phyloP scores from a whole-genome alignment of 1,284 basidiomycete genomes.

The Ceratobasidium sp. region DNA sequence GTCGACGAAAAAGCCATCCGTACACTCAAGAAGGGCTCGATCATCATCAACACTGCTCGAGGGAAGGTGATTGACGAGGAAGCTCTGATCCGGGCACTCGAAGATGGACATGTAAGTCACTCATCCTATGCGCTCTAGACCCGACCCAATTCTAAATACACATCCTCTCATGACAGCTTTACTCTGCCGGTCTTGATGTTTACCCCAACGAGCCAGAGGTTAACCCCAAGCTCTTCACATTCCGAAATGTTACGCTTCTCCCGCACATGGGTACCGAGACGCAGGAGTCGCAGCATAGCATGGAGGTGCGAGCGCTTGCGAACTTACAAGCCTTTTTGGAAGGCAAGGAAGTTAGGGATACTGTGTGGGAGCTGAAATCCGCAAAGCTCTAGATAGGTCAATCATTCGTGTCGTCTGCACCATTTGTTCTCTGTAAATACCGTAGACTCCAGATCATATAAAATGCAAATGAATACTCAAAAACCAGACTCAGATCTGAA shows the following conservation, averaged over 20 bases:
- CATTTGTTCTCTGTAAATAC: too few relatives aligned
- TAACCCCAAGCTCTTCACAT: conserved; percentile 80
- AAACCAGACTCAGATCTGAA: too few relatives aligned
- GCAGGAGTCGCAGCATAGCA: conserved; percentile 80
- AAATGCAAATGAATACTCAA: too few relatives aligned
- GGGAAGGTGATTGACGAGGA: conserved; percentile 91
- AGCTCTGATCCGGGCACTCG: conserved; percentile 83
- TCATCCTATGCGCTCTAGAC: conserved; percentile 14
- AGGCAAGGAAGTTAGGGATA: conserved; percentile 69
- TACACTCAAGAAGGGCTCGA: conserved; percentile 79
- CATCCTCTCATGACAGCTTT: conserved; percentile 63
- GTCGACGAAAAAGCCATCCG: conserved; percentile 84
- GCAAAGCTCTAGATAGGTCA: too few relatives aligned
- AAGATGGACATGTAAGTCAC: conserved; percentile 81
- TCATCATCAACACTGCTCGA: conserved; percentile 90
- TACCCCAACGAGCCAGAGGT: conserved; percentile 89
- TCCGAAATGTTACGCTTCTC: conserved; percentile 83
- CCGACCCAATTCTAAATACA: not conserved
- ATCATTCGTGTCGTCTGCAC: too few relatives aligned
- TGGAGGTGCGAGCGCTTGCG: conserved; percentile 80
- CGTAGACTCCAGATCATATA: too few relatives aligned
- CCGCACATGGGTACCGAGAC: conserved; percentile 94
- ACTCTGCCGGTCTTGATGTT: conserved; percentile 87
- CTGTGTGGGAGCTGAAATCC: conserved; percentile 65
- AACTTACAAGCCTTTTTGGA: conserved; percentile 76